Conservation (phyloP, 2,329 filamentous ascomycete species). For the Emericellopsis cladophorae region DNA sequence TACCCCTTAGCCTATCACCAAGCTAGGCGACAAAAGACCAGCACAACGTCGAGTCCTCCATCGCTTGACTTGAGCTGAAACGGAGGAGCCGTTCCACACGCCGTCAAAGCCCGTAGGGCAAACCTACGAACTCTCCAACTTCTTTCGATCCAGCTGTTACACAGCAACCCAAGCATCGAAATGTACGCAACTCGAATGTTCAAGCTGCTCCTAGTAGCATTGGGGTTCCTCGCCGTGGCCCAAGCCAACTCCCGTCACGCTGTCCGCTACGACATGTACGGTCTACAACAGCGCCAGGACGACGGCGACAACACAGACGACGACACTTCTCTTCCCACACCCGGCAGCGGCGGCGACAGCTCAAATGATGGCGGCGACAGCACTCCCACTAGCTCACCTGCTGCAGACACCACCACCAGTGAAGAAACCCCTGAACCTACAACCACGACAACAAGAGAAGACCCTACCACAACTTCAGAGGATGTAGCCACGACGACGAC, state of each 20-base stretch:
- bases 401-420: background rate
- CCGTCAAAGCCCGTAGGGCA: background rate
- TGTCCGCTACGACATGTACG: conserved; percentile 2
- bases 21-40: background rate
- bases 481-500: background rate
- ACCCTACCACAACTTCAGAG: background rate
- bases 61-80: background rate
- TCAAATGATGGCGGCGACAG: conserved; percentile 1
- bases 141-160: background rate
- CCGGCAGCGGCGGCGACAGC: background rate
- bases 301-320: conserved; percentile 7
- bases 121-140: background rate
- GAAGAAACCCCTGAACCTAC: background rate
- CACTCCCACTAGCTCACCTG: background rate
- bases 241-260: conserved; percentile 21
- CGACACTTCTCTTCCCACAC: background rate
- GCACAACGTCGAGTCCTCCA: background rate
- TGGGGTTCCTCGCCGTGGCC: conserved; percentile 31
- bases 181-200: conserved; percentile 36
- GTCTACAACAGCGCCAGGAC: background rate
- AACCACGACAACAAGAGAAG: conserved; percentile 1
- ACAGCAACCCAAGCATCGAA: background rate
- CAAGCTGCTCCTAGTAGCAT: conserved; percentile 33
- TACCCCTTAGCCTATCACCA: too few species aligned
- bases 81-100: background rate